These are phyloP conservation scores for Kwoniella shivajii DNA, from an alignment of 1,284 basidiomycete species.

Conservation along the genomic window DNA sequence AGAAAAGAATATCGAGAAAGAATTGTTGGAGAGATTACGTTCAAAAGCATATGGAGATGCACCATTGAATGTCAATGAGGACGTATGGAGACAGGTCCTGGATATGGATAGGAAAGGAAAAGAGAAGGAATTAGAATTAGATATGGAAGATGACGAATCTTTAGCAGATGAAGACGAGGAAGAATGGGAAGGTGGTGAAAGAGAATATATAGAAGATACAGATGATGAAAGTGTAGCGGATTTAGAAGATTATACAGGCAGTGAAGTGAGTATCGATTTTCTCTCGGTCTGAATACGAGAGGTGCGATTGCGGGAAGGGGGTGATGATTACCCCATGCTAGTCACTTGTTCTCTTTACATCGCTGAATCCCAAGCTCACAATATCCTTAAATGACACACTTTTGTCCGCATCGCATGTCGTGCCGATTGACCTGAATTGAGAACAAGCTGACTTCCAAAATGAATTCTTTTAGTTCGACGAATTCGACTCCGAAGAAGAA, in stretches of 20 bases:
- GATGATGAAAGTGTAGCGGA: conserved; percentile 60
- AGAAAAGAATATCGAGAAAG: conserved; percentile 93
- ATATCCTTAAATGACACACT: too few relatives aligned
- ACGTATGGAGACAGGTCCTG: conserved; percentile 88
- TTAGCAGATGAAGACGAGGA: conserved; percentile 60
- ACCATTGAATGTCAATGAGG: conserved; percentile 97
- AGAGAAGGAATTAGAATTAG: conserved; percentile 57
- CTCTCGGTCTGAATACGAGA: too few relatives aligned
- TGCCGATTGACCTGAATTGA: not conserved
- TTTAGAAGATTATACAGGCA: conserved; percentile 63
- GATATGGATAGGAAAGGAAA: conserved; percentile 69
- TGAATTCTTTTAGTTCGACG: conserved; percentile 39
- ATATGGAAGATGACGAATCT: conserved; percentile 61
- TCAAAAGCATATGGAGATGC: conserved; percentile 97
- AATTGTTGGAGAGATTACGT: conserved; percentile 91
- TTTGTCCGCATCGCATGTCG: too few relatives aligned
- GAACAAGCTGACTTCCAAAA: not conserved
- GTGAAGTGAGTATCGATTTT: conserved; percentile 40
- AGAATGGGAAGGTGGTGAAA: conserved; percentile 56
- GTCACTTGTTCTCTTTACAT: too few relatives aligned
- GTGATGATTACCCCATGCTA: too few relatives aligned
- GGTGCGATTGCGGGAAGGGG: too few relatives aligned
- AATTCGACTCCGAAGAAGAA: conserved; percentile 50
- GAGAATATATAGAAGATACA: conserved; percentile 75
- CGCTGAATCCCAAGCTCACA: too few relatives aligned